These are phyloP conservation scores for Lecanicillium sp. DNA, from an alignment of 2,329 filamentous ascomycete species.

Conservation along the genomic window DNA sequence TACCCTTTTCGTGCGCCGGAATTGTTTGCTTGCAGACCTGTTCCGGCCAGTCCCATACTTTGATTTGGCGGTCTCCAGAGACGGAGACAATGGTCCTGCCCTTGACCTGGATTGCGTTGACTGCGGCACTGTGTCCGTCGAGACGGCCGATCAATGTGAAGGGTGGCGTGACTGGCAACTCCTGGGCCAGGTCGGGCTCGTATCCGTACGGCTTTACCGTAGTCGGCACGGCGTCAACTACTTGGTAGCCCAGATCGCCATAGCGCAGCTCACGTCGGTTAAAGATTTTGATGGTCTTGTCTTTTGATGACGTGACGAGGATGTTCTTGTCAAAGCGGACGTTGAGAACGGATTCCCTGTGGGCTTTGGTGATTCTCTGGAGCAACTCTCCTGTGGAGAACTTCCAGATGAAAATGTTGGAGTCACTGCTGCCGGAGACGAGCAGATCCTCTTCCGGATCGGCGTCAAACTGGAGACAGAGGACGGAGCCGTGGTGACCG, in stretches of 20 bases:
- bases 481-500: constrained; percentile 78
- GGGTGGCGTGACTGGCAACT: constrained; percentile 51
- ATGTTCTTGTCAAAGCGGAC: constrained; percentile 87
- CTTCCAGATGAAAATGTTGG: constrained; percentile 81
- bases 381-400: constrained; percentile 86
- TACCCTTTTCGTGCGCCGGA: constrained; percentile 85
- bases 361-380: constrained; percentile 68
- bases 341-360: constrained; percentile 87
- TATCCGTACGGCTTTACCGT: constrained; percentile 51
- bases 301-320: constrained; percentile 93
- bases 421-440: constrained; percentile 93
- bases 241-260: constrained; percentile 52
- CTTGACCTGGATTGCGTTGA: constrained; percentile 91
- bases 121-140: constrained; percentile 80
- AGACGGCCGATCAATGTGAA: constrained; percentile 75
- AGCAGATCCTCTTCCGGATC: constrained; percentile 82
- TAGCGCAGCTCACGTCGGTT: constrained; percentile 65
- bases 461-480: constrained; percentile 93
- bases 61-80: constrained; percentile 88
- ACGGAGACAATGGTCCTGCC: constrained; percentile 86
- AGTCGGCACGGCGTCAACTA: constrained; percentile 47
- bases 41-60: constrained; percentile 86
- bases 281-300: constrained; percentile 95
- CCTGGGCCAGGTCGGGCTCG: constrained; percentile 38
- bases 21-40: constrained; percentile 72